Conservation (phyloP, 2,329 filamentous ascomycete genomes). For the Akanthomyces uredinophilus region DNA sequence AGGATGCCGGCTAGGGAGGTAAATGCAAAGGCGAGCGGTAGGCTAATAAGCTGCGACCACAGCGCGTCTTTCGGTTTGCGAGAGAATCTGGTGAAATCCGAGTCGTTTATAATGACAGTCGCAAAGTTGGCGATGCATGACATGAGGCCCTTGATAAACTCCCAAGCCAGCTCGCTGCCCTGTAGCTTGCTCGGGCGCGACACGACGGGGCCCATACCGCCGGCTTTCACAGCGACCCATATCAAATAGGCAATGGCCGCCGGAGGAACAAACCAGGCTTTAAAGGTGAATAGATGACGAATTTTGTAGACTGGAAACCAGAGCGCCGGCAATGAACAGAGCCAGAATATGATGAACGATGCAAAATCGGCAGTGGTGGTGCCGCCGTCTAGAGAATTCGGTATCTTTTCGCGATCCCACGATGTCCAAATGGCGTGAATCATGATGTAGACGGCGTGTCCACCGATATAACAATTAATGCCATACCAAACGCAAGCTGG, state of each 20-base stretch:
- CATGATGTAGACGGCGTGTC: conserved; percentile 81
- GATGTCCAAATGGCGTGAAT: conserved; percentile 76
- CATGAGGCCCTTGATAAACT: conserved; percentile 81
- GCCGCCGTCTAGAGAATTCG: conserved; percentile 55
- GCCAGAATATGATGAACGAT: conserved; percentile 85
- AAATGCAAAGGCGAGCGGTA: conserved; percentile 66
- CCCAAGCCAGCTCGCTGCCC: conserved; percentile 72
- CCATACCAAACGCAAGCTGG: conserved; percentile 79
- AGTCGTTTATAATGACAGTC: conserved; percentile 76
- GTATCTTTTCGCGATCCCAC: conserved; percentile 54
- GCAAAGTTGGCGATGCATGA: conserved; percentile 86
- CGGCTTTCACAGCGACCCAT: conserved; percentile 77
- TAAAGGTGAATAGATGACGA: conserved; percentile 85
- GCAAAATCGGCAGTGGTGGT: conserved; percentile 61
- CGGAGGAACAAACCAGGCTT: conserved; percentile 75
- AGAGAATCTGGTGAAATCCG: conserved; percentile 82
- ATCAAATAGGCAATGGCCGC: conserved; percentile 81
- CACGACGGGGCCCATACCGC: conserved; percentile 79
- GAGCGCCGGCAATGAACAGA: conserved; percentile 72
- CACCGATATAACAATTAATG: conserved; percentile 80
- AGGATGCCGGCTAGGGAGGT: conserved; percentile 83
- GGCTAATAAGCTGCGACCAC: conserved; percentile 73
- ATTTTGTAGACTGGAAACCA: conserved; percentile 89
- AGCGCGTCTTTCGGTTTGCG: conserved; percentile 70
- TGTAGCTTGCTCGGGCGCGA: conserved; percentile 57